phyloP scores from a whole-genome alignment of 306 rosid genomes.

The Adenanthera pavonina region DNA sequence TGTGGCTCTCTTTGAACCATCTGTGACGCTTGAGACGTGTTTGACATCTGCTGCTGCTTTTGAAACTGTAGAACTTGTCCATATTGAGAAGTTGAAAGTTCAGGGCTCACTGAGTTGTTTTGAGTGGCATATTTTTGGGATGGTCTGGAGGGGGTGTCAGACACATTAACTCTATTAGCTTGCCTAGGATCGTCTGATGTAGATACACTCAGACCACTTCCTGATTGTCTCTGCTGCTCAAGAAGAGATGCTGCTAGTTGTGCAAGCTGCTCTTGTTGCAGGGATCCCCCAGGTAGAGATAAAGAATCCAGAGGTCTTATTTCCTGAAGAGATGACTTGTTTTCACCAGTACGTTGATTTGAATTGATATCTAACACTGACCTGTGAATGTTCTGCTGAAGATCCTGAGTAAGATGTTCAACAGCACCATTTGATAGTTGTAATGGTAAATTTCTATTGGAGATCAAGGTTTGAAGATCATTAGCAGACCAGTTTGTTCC shows the following conservation, averaged over 20 bases:
- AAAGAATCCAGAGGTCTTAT: slow-evolving; percentile 52
- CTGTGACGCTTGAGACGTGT: slow-evolving; percentile 49
- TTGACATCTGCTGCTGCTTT: slow-evolving; percentile 59
- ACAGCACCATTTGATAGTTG: slow-evolving; percentile 45
- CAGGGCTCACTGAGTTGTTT: slow-evolving; percentile 57
- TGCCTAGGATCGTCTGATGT: slow-evolving; percentile 56
- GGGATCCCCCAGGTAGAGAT: slow-evolving; percentile 52
- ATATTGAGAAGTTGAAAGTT: slow-evolving; percentile 52
- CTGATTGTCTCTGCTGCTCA: slow-evolving; percentile 72
- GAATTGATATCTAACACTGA: slow-evolving; percentile 48
- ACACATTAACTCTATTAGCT: slow-evolving; percentile 44
- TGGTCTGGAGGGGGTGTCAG: slow-evolving; percentile 51
- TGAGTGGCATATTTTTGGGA: slow-evolving; percentile 57
- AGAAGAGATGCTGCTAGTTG: slow-evolving; percentile 81
- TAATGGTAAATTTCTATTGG: slow-evolving; percentile 50
- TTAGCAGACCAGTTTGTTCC: slow-evolving; percentile 63
- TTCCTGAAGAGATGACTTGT: slow-evolving; percentile 49
- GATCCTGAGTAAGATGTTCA: slow-evolving; percentile 59
- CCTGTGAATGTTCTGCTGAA: slow-evolving; percentile 45
- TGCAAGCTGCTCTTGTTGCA: slow-evolving; percentile 81
- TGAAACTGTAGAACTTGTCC: slow-evolving; percentile 63
- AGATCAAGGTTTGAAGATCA: slow-evolving; percentile 53
- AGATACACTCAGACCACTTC: slow-evolving; percentile 47
- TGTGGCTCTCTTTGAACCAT: slow-evolving; percentile 64
- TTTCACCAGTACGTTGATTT: slow-evolving; percentile 48